Conservation (phyloP, 2,329 filamentous ascomycete genomes). For the Karstenula rhodostoma region DNA sequence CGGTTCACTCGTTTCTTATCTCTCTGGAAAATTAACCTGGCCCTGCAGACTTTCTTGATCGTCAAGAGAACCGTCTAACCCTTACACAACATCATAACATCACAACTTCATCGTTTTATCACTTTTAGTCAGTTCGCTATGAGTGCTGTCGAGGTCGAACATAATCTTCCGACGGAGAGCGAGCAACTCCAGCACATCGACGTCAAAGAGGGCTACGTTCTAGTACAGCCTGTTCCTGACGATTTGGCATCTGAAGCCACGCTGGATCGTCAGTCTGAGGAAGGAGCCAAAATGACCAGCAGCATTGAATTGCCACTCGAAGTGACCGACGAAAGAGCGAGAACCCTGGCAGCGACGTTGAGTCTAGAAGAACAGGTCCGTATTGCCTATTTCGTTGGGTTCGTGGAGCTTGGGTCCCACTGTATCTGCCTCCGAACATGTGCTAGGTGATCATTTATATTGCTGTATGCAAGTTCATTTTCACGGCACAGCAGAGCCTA, state of each 20-base stretch:
- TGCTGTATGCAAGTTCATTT: slow-evolving; percentile 17
- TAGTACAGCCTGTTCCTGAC: slow-evolving; percentile 41
- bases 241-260: slow-evolving; percentile 40
- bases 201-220: slow-evolving; percentile 44
- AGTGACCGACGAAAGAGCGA: slow-evolving; percentile 44
- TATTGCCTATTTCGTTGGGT: slow-evolving; percentile 18
- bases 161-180: slow-evolving; percentile 36
- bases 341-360: slow-evolving; percentile 45
- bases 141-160: slow-evolving; percentile 40
- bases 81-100: too few relatives aligned
- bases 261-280: slow-evolving; percentile 35
- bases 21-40: slow-evolving; percentile 10
- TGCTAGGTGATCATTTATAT: slow-evolving; percentile 8
- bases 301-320: slow-evolving; percentile 44
- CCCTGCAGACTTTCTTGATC: background rate
- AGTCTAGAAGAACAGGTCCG: slow-evolving; percentile 51
- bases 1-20: slow-evolving; percentile 14
- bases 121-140: slow-evolving; percentile 35
- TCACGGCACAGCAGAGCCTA: background rate
- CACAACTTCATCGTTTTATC: slow-evolving; percentile 23
- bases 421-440: background rate
- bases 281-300: slow-evolving; percentile 40
- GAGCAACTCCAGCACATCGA: slow-evolving; percentile 33
- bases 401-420: slow-evolving; percentile 16
- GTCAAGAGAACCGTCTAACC: background rate